Base-by-base conservation (phyloP, 345 rosid species). In the Salix suchowensis region DNA sequence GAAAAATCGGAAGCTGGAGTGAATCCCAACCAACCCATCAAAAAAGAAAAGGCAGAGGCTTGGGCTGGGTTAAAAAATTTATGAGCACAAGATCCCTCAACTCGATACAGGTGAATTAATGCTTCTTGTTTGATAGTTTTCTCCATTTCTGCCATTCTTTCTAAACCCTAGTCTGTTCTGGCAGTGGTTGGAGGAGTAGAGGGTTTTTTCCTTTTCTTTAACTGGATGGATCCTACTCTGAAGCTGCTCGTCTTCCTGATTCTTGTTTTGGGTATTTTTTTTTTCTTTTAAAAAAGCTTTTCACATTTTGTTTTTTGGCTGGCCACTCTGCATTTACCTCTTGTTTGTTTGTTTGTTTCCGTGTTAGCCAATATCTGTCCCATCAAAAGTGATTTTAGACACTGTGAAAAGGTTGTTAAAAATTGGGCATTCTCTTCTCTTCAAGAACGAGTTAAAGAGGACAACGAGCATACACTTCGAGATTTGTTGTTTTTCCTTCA, bases 401-500 rank as follows among this genome's bases (percentile, higher is more conserved):
- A 84, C 19, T 96, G 99, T 69, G 91, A 91, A 73, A 85, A 73
- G 60, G 79, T 85, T 78, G 98, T 96, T 61, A 88, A 85, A 77
- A 81, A 28, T 3, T 96, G 98, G 99, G 91, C 91, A 9, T 54
- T 73, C 66, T 83, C 93, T 75, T 88, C 94, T 32, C 86, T 80
- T 67, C 86, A 84, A 77, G 85, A 84, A 76, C 86, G 87, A 79
- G 72, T 81, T 64, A 77, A 75, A 67, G 89, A 83, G 61, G 91
- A 91, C 74, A 89, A 91, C 74, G 88, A 84, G 68, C 96, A 89
- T 80, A 86, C 81, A 15, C 90, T 96, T 55, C 86, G 76, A 62
- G 99, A 92, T 80, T 80, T 96, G 81, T 83, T 96, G 70, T 93
- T 93, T 81, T 96, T 96, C 85, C 92, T 96, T 61, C 99, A 96